phyloP scores from a whole-genome alignment of 257 asterid genomes.

The Lycium ferocissimum region DNA sequence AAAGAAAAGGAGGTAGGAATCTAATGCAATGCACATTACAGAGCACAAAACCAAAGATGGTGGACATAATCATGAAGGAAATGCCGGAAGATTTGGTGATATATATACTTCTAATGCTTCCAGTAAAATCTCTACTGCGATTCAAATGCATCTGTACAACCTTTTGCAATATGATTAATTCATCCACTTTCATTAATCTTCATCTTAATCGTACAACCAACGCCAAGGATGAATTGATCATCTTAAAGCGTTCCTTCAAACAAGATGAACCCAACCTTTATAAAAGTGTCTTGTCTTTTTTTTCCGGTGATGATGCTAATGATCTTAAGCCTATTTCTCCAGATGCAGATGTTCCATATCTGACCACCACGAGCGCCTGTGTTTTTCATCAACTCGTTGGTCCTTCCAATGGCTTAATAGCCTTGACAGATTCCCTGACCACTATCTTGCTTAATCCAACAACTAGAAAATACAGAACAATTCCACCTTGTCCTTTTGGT shows the following conservation, averaged over 20 bases:
- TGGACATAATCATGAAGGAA: neutral
- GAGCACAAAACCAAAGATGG: neutral
- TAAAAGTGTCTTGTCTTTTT: neutral
- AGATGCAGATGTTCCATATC: neutral
- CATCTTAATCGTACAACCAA: neutral
- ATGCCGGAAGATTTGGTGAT: neutral
- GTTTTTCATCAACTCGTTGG: slow-evolving; percentile 11
- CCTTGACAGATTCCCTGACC: neutral
- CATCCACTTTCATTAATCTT: neutral
- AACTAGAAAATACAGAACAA: neutral
- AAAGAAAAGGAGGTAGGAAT: no score
- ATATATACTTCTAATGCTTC: neutral
- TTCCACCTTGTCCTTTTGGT: neutral
- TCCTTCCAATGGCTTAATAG: slow-evolving; percentile 10
- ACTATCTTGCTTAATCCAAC: slow-evolving; percentile 2
- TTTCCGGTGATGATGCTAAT: neutral
- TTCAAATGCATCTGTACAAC: neutral
- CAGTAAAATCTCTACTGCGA: no score
- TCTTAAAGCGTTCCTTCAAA: neutral
- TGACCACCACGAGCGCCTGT: neutral
- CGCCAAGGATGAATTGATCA: neutral
- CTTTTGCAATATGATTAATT: neutral
- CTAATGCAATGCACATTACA: neutral
- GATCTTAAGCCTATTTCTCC: neutral
- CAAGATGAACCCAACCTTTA: neutral